Base-by-base conservation (phyloP, 495 filamentous ascomycete genomes). In the Penicillium desertorum region DNA sequence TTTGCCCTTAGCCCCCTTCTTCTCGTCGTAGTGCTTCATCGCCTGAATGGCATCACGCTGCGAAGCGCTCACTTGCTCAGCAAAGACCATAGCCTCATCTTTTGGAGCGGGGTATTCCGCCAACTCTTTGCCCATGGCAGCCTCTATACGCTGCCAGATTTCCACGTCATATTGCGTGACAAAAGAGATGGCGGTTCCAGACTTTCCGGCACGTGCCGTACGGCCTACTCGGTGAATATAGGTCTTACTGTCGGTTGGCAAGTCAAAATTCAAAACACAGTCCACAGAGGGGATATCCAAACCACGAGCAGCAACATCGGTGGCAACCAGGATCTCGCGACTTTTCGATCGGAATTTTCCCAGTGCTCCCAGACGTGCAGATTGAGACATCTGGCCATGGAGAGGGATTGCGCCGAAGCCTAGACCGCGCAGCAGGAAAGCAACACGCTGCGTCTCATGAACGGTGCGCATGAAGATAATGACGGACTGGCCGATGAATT, bases 401-500 rank as follows among this genome's bases (percentile, higher is more conserved):
- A 98, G 77, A 2, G 95, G 93, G 62, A 97, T 93, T 8, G 91
- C 92, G 46, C 87, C 84, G 77, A 93, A 82, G 54, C 89, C 90
- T 2, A 98, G 82, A 4, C 82, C 77, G 23, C 94, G 84, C 4
- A 96, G 83, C 22, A 98, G 73, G 66, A 94, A 86, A 9, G 92
- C 84, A 4, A 98, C 62, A 2, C 92, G 82, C 66, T 95, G 91
- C 0, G 91, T 89, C 66, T 97, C 92, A 71, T 90, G 87, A 17
- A 98, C 89, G 0, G 95, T 98, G n/a, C 94, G 79, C 1, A 88
- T 89, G 76, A 98, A 98, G 58, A 97, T 83, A 64, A 98, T 96
- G 63, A 80, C 83, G 9, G 85, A 85, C 62, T 95, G 81, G n/a
- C 92, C 93, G 17, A 83, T 79, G 64, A 88, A 88, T 43, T 96